phyloP scores from a whole-genome alignment of 2,329 filamentous ascomycete species.

The Onygena corvina region DNA sequence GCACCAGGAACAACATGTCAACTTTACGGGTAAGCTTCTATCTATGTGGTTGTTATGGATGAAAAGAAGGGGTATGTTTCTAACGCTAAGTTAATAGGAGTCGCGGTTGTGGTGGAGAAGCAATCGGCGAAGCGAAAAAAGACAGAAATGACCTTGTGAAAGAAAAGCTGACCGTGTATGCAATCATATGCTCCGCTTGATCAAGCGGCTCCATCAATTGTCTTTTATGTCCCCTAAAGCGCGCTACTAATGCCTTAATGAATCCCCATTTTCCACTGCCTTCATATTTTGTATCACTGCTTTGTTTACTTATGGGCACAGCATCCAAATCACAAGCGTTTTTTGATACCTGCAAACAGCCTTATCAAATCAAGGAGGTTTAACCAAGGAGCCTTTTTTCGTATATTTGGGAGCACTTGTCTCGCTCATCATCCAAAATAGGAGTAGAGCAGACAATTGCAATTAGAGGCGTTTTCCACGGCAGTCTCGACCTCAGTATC shows the following conservation, averaged over 20 bases:
- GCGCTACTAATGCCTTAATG: slow-evolving; percentile 1
- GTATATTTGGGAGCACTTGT: too few relatives aligned
- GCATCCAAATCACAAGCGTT: too few relatives aligned
- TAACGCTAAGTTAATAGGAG: neutral
- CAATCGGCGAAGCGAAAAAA: neutral
- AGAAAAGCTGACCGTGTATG: neutral
- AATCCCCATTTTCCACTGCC: neutral
- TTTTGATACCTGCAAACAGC: too few relatives aligned
- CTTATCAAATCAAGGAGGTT: too few relatives aligned
- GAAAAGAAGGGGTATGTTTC: neutral
- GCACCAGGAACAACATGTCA: neutral
- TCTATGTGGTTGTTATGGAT: neutral
- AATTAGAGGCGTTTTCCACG: too few relatives aligned
- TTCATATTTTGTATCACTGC: neutral
- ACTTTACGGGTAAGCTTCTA: neutral
- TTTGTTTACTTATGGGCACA: too few relatives aligned
- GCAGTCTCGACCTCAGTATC: too few relatives aligned
- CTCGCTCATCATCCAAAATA: too few relatives aligned
- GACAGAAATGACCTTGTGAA: slow-evolving; percentile 1
- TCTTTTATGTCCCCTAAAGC: neutral
- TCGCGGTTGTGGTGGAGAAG: neutral
- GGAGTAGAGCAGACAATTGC: too few relatives aligned
- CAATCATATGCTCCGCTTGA: neutral
- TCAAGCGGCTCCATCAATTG: neutral
- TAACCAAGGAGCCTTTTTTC: too few relatives aligned